phyloP scores from a whole-genome alignment of 2,329 filamentous ascomycete species.

The Botrytis aclada region DNA sequence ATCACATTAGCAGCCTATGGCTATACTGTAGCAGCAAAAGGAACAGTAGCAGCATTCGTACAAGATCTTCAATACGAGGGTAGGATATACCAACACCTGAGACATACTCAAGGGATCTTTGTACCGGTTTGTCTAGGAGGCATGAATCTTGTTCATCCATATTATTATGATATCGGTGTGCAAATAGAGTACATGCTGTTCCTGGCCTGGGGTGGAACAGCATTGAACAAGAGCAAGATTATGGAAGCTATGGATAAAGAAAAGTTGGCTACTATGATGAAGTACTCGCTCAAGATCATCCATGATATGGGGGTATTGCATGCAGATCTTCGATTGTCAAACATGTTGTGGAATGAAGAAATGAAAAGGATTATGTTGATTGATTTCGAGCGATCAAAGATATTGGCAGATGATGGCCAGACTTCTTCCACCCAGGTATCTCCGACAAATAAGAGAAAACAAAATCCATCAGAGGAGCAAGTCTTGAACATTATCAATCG shows the following conservation, averaged over 20 bases:
- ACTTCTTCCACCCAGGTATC: no score
- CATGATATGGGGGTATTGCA: not conserved
- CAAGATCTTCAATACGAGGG: conserved; percentile 39
- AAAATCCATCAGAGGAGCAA: not conserved
- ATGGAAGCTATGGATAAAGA: not conserved
- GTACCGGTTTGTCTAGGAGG: not conserved
- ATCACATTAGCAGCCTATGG: not conserved
- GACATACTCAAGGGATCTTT: conserved; percentile 21
- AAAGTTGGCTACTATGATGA: not conserved
- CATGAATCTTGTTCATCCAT: not conserved
- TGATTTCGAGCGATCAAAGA: not conserved
- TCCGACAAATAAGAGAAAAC: not conserved
- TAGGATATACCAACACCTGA: conserved; percentile 41
- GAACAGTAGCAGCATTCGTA: conserved; percentile 38
- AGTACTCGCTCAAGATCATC: not conserved
- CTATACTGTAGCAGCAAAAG: conserved; percentile 19
- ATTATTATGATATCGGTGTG: not conserved
- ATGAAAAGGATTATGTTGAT: not conserved
- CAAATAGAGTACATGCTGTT: conserved; percentile 6
- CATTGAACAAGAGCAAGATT: not conserved
- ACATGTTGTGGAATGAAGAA: not conserved
- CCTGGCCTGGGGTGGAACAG: not conserved
- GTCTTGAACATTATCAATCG: not conserved
- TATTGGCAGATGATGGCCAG: not conserved
- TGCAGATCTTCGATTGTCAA: not conserved